A percentile compares a stretch with the other conserved stretches of the same genome.
These are phyloP conservation scores for Xylaria sp. DNA, from an alignment of 2,329 filamentous ascomycete genomes.

Conservation along the genomic window DNA sequence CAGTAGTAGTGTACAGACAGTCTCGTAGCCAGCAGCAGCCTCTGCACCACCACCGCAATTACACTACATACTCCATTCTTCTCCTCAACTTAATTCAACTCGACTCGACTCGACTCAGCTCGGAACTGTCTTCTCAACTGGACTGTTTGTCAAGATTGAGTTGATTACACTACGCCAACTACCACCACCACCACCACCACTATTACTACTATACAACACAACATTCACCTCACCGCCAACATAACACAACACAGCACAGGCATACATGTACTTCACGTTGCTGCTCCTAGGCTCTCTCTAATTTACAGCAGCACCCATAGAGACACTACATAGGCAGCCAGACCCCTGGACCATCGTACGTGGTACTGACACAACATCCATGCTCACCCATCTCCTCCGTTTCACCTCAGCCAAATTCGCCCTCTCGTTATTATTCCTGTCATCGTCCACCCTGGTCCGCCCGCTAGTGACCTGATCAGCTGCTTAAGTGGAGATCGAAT, in stretches of 20 bases:
- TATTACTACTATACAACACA: not conserved
- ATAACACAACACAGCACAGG: not conserved
- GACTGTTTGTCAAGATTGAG: not conserved
- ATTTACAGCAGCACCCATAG: not conserved
- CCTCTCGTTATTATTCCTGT: constrained; percentile 28
- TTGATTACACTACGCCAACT: not conserved
- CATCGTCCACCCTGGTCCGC: constrained; percentile 29
- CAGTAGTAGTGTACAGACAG: not conserved
- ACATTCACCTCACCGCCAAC: not conserved
- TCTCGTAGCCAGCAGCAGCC: constrained; percentile 9
- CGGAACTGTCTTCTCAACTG: constrained; percentile 18
- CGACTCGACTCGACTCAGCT: constrained; percentile 5
- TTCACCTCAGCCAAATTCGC: constrained; percentile 32
- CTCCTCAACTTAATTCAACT: constrained; percentile 15
- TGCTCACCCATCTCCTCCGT: constrained; percentile 35
- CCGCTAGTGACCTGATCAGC: constrained; percentile 35
- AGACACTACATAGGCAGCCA: not conserved
- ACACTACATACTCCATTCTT: constrained; percentile 13
- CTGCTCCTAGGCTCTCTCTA: constrained; percentile 4
- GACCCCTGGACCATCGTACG: constrained; percentile 29
- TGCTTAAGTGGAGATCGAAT: constrained; percentile 36
- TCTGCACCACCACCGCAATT: constrained; percentile 24
- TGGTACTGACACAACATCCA: constrained; percentile 39
- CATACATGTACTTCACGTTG: not conserved
- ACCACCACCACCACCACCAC: not conserved